These are phyloP conservation scores for Penicillium nucicola DNA, from an alignment of 495 filamentous ascomycete genomes.

Conservation along the genomic window DNA sequence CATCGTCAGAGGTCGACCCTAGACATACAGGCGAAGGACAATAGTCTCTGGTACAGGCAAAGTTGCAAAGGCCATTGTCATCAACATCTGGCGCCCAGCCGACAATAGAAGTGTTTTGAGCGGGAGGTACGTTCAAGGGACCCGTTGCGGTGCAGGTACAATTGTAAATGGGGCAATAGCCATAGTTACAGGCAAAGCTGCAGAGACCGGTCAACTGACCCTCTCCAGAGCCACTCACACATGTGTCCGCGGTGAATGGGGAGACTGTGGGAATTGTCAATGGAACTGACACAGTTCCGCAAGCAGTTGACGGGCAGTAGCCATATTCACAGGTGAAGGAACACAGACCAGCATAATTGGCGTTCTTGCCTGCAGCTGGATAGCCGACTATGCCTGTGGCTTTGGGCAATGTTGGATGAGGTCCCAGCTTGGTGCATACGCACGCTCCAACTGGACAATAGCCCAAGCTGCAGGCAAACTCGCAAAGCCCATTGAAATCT, in stretches of 20 bases:
- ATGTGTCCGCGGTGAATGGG: constrained; percentile 4
- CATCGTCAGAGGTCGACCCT: too few species aligned
- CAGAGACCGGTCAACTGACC: constrained; percentile 12
- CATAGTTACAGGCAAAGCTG: constrained; percentile 9
- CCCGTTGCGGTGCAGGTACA: constrained; percentile 12
- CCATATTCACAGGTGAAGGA: constrained; percentile 9
- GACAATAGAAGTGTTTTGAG: background rate
- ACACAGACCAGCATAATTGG: constrained; percentile 8
- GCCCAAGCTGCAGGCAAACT: constrained; percentile 11
- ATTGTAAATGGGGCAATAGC: constrained; percentile 12
- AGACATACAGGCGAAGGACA: too few species aligned
- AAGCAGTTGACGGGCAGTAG: background rate
- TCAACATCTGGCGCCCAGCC: too few species aligned
- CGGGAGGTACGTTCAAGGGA: background rate
- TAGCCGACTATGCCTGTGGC: constrained; percentile 7
- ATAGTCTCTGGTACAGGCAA: too few species aligned
- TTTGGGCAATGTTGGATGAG: background rate
- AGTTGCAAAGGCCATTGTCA: too few species aligned
- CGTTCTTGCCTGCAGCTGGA: constrained; percentile 6
- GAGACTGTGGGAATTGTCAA: constrained; percentile 8
- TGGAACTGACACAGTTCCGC: constrained; percentile 5
- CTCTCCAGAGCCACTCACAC: constrained; percentile 2
- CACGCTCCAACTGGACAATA: constrained; percentile 18
- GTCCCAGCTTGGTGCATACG: constrained; percentile 10
- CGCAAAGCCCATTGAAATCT: constrained; percentile 10